These are phyloP conservation scores for Cyclaneusma minus DNA, from an alignment of 2,329 filamentous ascomycete species.

Conservation along the genomic window DNA sequence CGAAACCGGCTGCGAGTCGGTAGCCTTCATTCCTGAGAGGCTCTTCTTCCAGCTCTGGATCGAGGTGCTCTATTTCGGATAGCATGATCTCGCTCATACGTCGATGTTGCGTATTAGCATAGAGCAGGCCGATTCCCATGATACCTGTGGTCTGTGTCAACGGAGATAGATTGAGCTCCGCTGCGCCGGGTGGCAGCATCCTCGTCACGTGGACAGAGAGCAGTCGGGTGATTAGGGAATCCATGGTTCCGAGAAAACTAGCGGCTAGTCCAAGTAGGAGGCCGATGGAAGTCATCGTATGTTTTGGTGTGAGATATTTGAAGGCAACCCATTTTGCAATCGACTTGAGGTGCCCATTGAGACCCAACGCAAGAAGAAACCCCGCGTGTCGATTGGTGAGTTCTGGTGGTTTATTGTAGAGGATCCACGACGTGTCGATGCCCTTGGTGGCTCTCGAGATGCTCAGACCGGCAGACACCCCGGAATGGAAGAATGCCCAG, in stretches of 20 bases:
- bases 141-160: constrained; percentile 91
- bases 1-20: constrained; percentile 81
- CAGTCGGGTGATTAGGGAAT: constrained; percentile 81
- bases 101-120: constrained; percentile 89
- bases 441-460: constrained; percentile 83
- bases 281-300: constrained; percentile 97
- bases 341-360: constrained; percentile 88
- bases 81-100: constrained; percentile 99
- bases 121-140: constrained; percentile 91
- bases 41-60: constrained; percentile 68
- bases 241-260: constrained; percentile 94
- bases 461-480: constrained; percentile 79
- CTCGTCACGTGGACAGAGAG: constrained; percentile 91
- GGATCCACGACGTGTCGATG: constrained; percentile 96
- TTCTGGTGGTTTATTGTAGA: constrained; percentile 89
- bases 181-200: constrained; percentile 82
- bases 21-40: constrained; percentile 89
- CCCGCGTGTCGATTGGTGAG: constrained; percentile 93
- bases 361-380: constrained; percentile 74
- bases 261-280: constrained; percentile 83
- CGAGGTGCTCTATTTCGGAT: constrained; percentile 84
- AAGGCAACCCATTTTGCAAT: constrained; percentile 98
- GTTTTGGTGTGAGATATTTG: constrained; percentile 97
- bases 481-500: constrained; percentile 97
- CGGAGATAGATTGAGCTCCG: constrained; percentile 84